Conservation (phyloP, 768 basidiomycete species). For the Leccinum longicurvipes region DNA sequence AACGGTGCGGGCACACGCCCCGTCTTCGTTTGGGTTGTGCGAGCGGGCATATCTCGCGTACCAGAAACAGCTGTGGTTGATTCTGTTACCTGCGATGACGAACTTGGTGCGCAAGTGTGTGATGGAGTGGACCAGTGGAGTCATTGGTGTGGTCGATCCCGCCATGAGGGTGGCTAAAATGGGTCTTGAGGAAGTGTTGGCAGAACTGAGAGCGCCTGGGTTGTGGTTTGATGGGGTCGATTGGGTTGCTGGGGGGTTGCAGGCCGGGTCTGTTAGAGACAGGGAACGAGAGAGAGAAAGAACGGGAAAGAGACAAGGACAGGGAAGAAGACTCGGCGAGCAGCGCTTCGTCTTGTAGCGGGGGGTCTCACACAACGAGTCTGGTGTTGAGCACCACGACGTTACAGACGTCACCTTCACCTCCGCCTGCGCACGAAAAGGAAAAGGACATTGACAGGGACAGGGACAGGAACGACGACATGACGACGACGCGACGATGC, state of each 20-base stretch:
- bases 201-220: constrained; percentile 50
- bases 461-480: too few relatives aligned
- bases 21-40: constrained; percentile 62
- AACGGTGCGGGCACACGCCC: constrained; percentile 48
- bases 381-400: constrained; percentile 74
- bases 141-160: constrained; percentile 44
- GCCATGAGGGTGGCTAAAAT: constrained; percentile 53
- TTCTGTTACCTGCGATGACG: constrained; percentile 62
- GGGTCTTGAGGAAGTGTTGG: constrained; percentile 58
- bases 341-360: constrained; percentile 44
- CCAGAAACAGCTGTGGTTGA: constrained; percentile 53
- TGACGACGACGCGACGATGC: too few relatives aligned
- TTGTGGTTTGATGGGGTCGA: constrained; percentile 75
- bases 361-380: constrained; percentile 60
- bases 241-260: constrained; percentile 40
- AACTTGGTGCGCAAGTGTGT: constrained; percentile 67
- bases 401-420: constrained; percentile 74
- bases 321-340: constrained; percentile 50
- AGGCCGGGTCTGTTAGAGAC: constrained; percentile 27
- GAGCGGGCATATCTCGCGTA: constrained; percentile 60
- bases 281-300: constrained; percentile 36
- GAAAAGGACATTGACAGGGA: constrained; percentile 38
- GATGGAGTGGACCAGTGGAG: constrained; percentile 55
- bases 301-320: constrained; percentile 10
- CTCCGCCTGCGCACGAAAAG: constrained; percentile 49